Percentiles rank a stretch among this genome's conserved stretches.
phyloP scores from a whole-genome alignment of 345 rosid species.

The Heritiera littoralis region DNA sequence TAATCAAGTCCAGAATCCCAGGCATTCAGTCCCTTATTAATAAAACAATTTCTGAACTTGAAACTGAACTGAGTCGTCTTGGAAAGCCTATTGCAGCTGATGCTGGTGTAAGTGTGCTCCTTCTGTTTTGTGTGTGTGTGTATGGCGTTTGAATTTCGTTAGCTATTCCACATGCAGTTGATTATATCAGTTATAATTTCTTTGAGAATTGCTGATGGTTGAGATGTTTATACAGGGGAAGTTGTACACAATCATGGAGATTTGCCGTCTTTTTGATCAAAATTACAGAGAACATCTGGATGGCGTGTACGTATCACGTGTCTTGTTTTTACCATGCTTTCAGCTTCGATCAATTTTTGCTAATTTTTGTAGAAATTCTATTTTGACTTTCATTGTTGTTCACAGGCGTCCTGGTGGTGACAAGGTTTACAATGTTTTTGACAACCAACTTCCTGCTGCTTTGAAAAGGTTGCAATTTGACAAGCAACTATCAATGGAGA shows the following conservation, averaged over 20 bases:
- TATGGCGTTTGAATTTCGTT: conserved; percentile 5
- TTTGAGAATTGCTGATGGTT: conserved; percentile 24
- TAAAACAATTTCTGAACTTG: conserved; percentile 83
- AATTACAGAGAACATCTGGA: conserved; percentile 95
- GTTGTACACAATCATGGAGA: conserved; percentile 93
- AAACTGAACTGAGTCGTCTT: conserved; percentile 84
- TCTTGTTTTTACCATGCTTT: background rate
- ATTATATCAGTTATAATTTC: conserved; percentile 7
- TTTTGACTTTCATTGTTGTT: conserved; percentile 8
- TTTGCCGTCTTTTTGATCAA: conserved; percentile 92
- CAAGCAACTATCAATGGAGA: conserved; percentile 97
- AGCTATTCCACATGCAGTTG: conserved; percentile 15
- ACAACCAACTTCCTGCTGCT: conserved; percentile 99
- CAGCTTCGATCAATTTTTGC: conserved; percentile 4
- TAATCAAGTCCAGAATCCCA: conserved; percentile 94
- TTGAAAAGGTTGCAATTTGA: conserved; percentile 97
- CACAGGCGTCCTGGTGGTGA: conserved; percentile 98
- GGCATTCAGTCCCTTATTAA: conserved; percentile 94
- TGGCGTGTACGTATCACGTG: conserved; percentile 70
- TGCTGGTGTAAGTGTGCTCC: conserved; percentile 77
- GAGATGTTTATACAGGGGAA: conserved; percentile 68
- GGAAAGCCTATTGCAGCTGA: conserved; percentile 99
- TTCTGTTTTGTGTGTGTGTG: background rate
- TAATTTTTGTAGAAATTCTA: background rate
- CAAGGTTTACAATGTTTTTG: conserved; percentile 87